phyloP scores from a whole-genome alignment of 805 yeast genomes.

The Hanseniaspora jakobsenii region DNA sequence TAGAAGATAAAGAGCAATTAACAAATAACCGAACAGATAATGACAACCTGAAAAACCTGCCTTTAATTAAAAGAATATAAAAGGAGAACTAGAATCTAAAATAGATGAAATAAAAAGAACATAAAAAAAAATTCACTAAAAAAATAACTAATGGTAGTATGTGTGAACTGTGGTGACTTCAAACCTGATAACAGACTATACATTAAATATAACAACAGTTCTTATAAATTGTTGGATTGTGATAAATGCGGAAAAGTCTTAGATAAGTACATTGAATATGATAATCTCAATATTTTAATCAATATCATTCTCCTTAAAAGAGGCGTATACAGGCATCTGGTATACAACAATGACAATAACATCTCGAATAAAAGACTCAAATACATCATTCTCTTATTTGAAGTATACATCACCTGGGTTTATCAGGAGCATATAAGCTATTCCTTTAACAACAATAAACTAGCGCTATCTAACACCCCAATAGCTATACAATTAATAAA shows the following conservation, averaged over 20 bases:
- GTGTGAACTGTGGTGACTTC: conserved; percentile 63
- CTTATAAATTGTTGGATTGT: conserved; percentile 71
- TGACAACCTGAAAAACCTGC: too few relatives aligned
- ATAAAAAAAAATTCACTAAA: too few relatives aligned
- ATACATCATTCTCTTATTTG: conserved; percentile 60
- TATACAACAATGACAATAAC: conserved; percentile 42
- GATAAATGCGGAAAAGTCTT: conserved; percentile 58
- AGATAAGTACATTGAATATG: conserved; percentile 86
- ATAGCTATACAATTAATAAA: background rate
- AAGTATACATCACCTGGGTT: conserved; percentile 87
- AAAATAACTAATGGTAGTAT: conserved; percentile 32
- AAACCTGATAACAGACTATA: conserved; percentile 52
- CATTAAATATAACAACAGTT: conserved; percentile 60
- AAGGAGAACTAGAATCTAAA: too few relatives aligned
- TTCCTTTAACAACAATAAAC: background rate
- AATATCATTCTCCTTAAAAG: conserved; percentile 76
- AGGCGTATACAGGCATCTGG: conserved; percentile 77
- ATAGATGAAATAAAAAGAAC: too few relatives aligned
- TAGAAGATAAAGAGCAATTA: too few relatives aligned
- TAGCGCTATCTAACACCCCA: background rate
- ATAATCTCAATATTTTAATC: conserved; percentile 67
- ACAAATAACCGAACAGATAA: too few relatives aligned
- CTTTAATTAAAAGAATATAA: too few relatives aligned
- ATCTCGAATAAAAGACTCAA: conserved; percentile 28
- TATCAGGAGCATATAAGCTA: conserved; percentile 46